Evolutionary conservation across 2,329 filamentous ascomycete species (phyloP), one percentile per base, ranked within the genome.

Genomic region (Aspergillus chevalieri): DNA sequence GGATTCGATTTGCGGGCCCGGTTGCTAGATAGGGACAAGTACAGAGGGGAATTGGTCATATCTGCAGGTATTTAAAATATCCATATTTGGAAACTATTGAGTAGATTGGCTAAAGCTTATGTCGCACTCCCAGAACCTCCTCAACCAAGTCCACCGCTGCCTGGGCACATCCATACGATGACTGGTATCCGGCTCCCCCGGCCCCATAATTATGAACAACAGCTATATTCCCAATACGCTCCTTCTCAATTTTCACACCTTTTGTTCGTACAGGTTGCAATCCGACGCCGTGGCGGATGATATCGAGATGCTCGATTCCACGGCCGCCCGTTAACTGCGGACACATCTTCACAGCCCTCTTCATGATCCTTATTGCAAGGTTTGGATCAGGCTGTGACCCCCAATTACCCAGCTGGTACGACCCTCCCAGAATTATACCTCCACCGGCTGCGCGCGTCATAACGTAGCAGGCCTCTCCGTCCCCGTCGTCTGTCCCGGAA

Each of bases 381-480:
- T 87, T 87, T 0, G 84, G 83, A 59, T 94, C 89, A 1, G 85
- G 82, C 56, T 83, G 79, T 22, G 82, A 79, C 53, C 92, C 86
- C 87, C 87, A 94, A 61, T 83, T 85, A 10, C 82, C 79, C 57
- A 84, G 79, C 65, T 89, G 83, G 61, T 93, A 86, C 30, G 85
- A 91, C 1, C 90, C 90, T 12, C 90, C 89, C 2, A 95, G 73
- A 38, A 95, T 78, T 0, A 87, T 92, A 4, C 90, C 90, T 14
- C 90, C 90, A 14, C 82, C 67, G 47, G 64, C 63, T 1, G 89
- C 87, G n/a, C 89, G 78, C 58, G 82, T 82, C 89, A 95, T 95
- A 38, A 86, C 76, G 65, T 95, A 95, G 47, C 79, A 75, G 9
- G 83, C 74, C 66, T 95, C 89, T 21, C 84, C 82, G 0, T 75